A percentile compares a stretch with the other conserved stretches of the same genome.
Conservation (phyloP, 345 rosid species). For the Excoecaria agallocha region DNA sequence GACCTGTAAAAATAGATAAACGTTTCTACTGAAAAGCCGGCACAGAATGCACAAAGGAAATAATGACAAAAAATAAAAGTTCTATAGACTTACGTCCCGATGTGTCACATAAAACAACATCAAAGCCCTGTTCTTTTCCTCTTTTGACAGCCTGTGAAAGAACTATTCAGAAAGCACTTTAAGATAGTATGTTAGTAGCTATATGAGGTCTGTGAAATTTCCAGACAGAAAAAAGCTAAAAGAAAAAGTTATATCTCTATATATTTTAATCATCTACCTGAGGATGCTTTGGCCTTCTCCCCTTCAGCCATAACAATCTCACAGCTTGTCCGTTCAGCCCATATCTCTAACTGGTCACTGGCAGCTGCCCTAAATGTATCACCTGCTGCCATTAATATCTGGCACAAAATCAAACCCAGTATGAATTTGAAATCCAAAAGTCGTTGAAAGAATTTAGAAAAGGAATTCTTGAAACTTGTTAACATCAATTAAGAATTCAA, state of each 20-base stretch:
- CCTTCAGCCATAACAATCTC: constrained; percentile 77
- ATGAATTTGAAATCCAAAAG: not conserved
- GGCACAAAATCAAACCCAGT: constrained; percentile 24
- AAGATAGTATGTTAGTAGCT: constrained; percentile 37
- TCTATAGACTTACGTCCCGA: constrained; percentile 78
- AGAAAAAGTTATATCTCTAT: not conserved
- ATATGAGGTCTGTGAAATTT: constrained; percentile 12
- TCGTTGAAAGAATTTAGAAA: not conserved
- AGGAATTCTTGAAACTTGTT: not conserved
- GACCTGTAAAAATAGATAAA: constrained; percentile 49
- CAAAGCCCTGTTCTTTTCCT: constrained; percentile 85
- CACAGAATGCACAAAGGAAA: constrained; percentile 15
- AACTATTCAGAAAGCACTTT: constrained; percentile 70
- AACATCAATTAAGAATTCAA: not conserved
- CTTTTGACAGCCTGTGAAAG: constrained; percentile 87
- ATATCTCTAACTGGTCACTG: constrained; percentile 90
- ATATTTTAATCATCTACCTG: constrained; percentile 48
- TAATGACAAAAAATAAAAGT: constrained; percentile 16
- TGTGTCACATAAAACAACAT: constrained; percentile 85
- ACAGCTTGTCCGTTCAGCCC: constrained; percentile 94
- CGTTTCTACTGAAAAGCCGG: constrained; percentile 17
- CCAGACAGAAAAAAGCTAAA: not conserved
- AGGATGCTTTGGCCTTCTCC: constrained; percentile 80
- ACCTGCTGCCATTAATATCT: constrained; percentile 96
- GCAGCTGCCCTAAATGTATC: constrained; percentile 99